Conservation (phyloP, 768 basidiomycete genomes). For the Panus rudis region DNA sequence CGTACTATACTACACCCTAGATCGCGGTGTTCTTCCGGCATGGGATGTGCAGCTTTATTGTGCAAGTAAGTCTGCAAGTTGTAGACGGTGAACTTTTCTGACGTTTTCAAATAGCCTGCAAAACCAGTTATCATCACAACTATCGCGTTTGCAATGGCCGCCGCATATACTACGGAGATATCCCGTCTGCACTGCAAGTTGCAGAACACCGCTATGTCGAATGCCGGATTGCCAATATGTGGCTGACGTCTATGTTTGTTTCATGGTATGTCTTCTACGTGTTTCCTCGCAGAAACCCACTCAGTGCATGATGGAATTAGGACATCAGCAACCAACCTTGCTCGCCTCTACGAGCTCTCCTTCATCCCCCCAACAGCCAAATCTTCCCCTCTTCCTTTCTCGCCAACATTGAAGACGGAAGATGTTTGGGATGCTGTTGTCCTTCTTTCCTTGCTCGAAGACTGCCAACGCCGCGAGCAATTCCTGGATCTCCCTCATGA, state of each 20-base stretch:
- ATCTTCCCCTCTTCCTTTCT: no score
- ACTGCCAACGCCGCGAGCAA: constrained; percentile 5
- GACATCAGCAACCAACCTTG: constrained; percentile 9
- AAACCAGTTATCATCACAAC: constrained; percentile 4
- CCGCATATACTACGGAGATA: constrained; percentile 1
- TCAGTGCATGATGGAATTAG: neutral
- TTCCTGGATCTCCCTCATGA: constrained; percentile 19
- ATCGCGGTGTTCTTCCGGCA: constrained; percentile 1
- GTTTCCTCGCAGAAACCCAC: neutral
- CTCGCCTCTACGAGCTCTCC: constrained; percentile 3
- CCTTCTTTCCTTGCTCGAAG: constrained; percentile 19
- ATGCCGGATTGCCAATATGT: neutral
- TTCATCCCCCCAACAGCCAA: neutral
- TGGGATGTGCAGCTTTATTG: constrained; percentile 2
- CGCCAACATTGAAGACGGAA: no score
- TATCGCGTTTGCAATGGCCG: neutral
- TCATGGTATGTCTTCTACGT: neutral
- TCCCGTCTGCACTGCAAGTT: neutral
- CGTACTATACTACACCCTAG: neutral
- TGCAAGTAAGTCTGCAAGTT: neutral
- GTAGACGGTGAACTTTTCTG: neutral
- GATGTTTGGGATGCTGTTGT: constrained; percentile 21
- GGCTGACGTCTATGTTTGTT: neutral
- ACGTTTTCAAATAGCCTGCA: neutral
- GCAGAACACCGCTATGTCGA: constrained; percentile 2